Conservation (phyloP, 2,329 filamentous ascomycete genomes). For the Nemania diffusa region DNA sequence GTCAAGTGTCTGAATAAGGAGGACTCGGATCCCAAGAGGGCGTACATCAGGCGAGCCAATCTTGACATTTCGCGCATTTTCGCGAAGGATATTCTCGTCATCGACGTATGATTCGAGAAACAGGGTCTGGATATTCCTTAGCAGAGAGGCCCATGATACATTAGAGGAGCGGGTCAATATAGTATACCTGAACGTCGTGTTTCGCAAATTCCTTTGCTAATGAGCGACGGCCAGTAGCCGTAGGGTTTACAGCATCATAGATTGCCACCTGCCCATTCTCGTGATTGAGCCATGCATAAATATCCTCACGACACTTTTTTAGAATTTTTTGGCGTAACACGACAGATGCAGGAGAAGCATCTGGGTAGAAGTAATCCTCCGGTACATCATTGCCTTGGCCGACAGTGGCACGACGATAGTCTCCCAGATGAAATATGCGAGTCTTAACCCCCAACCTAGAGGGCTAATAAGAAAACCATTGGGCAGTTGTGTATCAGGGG, state of each 20-base stretch:
- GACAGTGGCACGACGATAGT: constrained; percentile 93
- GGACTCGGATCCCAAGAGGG: constrained; percentile 28
- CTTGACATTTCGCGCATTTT: constrained; percentile 97
- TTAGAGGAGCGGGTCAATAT: neutral
- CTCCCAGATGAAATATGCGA: constrained; percentile 94
- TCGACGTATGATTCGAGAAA: constrained; percentile 98
- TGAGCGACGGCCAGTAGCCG: constrained; percentile 81
- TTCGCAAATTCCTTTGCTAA: constrained; percentile 98
- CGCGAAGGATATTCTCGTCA: constrained; percentile 90
- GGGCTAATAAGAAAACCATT: constrained; percentile 33
- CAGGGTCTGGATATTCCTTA: constrained; percentile 71
- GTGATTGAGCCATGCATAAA: constrained; percentile 94
- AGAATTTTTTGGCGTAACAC: constrained; percentile 95
- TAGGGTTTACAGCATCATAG: constrained; percentile 96
- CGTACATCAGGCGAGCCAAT: constrained; percentile 92
- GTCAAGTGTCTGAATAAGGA: neutral
- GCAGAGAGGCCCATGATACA: neutral
- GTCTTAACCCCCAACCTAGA: constrained; percentile 93
- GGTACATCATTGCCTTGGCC: constrained; percentile 86
- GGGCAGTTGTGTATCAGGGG: neutral
- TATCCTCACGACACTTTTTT: constrained; percentile 96
- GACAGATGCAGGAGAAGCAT: constrained; percentile 92
- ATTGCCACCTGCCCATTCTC: constrained; percentile 99
- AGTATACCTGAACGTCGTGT: constrained; percentile 83
- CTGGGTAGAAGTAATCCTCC: constrained; percentile 97